phyloP scores from a whole-genome alignment of 2,329 filamentous ascomycete species.

The Sclerotinia trifoliorum region DNA sequence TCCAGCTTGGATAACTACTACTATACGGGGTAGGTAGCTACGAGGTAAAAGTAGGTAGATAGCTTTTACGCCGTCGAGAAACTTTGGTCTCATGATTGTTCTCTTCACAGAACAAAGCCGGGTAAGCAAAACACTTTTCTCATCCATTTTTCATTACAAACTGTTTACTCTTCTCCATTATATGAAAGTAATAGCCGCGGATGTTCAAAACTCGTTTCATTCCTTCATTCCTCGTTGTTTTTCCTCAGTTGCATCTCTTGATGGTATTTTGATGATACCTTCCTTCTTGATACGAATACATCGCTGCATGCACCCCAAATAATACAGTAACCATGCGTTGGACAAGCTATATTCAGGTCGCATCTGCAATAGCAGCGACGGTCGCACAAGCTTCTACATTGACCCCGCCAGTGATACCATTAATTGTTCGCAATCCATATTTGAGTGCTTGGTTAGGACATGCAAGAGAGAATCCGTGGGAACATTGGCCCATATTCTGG shows the following conservation, averaged over 20 bases:
- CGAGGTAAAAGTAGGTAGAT: neutral
- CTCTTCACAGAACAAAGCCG: neutral
- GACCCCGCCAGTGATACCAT: conserved; percentile 55
- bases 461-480: conserved; percentile 74
- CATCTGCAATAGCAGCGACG: conserved; percentile 30
- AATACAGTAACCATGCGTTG: conserved; percentile 34
- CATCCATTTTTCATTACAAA: neutral
- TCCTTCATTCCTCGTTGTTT: neutral
- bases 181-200: neutral
- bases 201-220: neutral
- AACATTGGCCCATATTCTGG: conserved; percentile 84
- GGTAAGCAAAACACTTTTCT: neutral
- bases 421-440: conserved; percentile 60
- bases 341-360: conserved; percentile 35
- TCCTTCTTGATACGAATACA: neutral
- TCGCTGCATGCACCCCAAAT: conserved; percentile 6
- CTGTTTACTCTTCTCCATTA: neutral
- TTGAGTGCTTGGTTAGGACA: conserved; percentile 61
- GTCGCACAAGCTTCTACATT: conserved; percentile 51
- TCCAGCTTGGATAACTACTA: too few species aligned
- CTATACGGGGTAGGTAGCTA: neutral
- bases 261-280: conserved; percentile 9
- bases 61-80: neutral
- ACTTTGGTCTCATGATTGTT: conserved; percentile 6
- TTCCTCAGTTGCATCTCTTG: neutral